phyloP scores from a whole-genome alignment of 2,329 filamentous ascomycete species.

The Sporothrix pallida region DNA sequence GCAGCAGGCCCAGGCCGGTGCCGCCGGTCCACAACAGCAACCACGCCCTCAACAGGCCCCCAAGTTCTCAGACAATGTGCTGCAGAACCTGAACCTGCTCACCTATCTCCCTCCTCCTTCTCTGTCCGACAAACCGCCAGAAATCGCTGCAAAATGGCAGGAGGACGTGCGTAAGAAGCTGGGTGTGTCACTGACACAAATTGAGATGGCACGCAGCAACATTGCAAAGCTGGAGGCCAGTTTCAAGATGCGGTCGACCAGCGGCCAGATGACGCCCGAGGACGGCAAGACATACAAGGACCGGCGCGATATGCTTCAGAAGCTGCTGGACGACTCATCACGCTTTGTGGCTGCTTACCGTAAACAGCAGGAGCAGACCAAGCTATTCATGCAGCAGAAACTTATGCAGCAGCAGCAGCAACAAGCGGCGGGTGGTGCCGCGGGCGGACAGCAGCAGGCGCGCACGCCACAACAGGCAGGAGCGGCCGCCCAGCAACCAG shows the following conservation, averaged over 20 bases:
- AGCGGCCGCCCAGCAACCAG: constrained; percentile 24
- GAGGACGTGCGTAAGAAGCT: constrained; percentile 56
- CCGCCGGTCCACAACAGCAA: constrained; percentile 38
- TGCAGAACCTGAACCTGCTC: constrained; percentile 56
- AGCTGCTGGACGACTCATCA: constrained; percentile 54
- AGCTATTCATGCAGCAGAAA: constrained; percentile 38
- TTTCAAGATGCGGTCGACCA: constrained; percentile 52
- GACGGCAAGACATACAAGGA: constrained; percentile 54
- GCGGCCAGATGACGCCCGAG: constrained; percentile 53
- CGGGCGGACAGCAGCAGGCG: constrained; percentile 25
- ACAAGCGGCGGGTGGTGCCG: constrained; percentile 37
- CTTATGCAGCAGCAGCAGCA: constrained; percentile 38
- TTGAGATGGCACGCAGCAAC: constrained; percentile 54
- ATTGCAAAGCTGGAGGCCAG: constrained; percentile 52
- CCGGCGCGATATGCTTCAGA: constrained; percentile 53
- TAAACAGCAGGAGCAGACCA: constrained; percentile 49
- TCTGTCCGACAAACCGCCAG: constrained; percentile 51
- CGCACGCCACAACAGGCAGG: constrained; percentile 31
- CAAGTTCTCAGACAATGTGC: constrained; percentile 51
- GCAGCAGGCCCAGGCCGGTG: constrained; percentile 32
- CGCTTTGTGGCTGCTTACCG: constrained; percentile 56
- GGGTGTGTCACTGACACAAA: constrained; percentile 54
- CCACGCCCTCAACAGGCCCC: constrained; percentile 37
- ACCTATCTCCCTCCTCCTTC: constrained; percentile 53
- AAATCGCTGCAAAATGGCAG: constrained; percentile 55